phyloP scores from a whole-genome alignment of 345 rosid species.

The Gossypium stocksii region DNA sequence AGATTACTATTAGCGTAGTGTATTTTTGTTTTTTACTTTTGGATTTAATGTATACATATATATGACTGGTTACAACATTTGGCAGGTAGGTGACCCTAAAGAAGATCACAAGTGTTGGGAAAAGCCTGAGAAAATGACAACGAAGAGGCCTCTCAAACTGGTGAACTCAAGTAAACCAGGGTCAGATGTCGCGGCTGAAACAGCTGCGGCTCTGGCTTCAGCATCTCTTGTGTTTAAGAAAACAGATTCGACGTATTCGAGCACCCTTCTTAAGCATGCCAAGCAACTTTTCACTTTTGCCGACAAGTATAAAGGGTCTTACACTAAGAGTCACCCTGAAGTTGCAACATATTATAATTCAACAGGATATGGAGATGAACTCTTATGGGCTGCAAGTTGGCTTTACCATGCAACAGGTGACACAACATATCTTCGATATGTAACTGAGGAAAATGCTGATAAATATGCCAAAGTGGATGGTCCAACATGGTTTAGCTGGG shows the following conservation, averaged over 20 bases:
- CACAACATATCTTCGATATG: slow-evolving; percentile 62
- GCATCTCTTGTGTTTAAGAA: slow-evolving; percentile 87
- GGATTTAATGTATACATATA: background rate
- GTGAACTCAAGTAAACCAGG: slow-evolving; percentile 67
- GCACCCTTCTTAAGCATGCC: slow-evolving; percentile 75
- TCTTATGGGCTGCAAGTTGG: slow-evolving; percentile 97
- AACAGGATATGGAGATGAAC: slow-evolving; percentile 85
- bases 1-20: too few relatives aligned
- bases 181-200: slow-evolving; percentile 91
- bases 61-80: slow-evolving; percentile 14
- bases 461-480: background rate
- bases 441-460: slow-evolving; percentile 50
- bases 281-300: slow-evolving; percentile 77
- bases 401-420: slow-evolving; percentile 87
- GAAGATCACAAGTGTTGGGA: slow-evolving; percentile 84
- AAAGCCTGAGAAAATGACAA: slow-evolving; percentile 80
- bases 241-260: slow-evolving; percentile 54
- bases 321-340: slow-evolving; percentile 62
- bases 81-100: slow-evolving; percentile 81
- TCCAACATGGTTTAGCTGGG: slow-evolving; percentile 99
- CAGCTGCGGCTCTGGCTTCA: slow-evolving; percentile 95
- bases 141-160: slow-evolving; percentile 65
- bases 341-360: slow-evolving; percentile 73
- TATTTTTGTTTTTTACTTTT: background rate
- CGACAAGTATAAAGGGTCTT: slow-evolving; percentile 48